Percentiles rank a stretch among this genome's conserved stretches.
These are phyloP conservation scores for Blastobotrys robertii DNA, from an alignment of 805 yeast species.

Conservation along the genomic window DNA sequence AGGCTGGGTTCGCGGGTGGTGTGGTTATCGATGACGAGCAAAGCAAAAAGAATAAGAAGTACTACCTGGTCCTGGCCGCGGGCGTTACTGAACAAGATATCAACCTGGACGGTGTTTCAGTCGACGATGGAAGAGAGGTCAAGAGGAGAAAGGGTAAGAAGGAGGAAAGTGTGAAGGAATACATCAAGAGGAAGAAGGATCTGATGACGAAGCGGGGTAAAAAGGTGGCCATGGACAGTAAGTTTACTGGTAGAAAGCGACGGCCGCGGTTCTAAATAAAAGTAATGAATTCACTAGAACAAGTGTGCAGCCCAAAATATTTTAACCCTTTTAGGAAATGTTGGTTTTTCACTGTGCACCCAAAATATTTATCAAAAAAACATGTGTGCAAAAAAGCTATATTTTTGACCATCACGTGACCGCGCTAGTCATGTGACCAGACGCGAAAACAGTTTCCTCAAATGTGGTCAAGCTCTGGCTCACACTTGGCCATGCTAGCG, in stretches of 20 bases:
- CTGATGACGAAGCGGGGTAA: slow-evolving; percentile 87
- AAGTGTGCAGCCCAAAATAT: no score
- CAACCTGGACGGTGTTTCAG: slow-evolving; percentile 68
- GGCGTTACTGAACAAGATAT: slow-evolving; percentile 67
- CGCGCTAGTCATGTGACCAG: no score
- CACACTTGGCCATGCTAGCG: no score
- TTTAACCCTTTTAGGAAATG: no score
- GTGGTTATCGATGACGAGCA: slow-evolving; percentile 90
- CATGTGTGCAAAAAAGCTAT: no score
- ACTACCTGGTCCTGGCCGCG: slow-evolving; percentile 81
- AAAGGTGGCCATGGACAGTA: slow-evolving; percentile 77
- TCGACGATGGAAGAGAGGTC: slow-evolving; percentile 49
- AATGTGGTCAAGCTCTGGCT: no score
- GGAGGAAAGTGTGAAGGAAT: slow-evolving; percentile 69
- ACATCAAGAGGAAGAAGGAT: slow-evolving; percentile 83
- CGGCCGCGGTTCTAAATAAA: slow-evolving; percentile 53
- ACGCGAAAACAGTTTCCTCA: no score
- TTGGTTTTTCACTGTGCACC: no score
- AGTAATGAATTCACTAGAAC: no score
- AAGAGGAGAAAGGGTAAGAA: slow-evolving; percentile 38
- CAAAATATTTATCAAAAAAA: no score
- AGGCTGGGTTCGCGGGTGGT: slow-evolving; percentile 95
- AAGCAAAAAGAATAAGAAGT: slow-evolving; percentile 81
- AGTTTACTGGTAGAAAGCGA: slow-evolving; percentile 82
- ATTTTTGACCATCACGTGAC: no score